phyloP scores from a whole-genome alignment of 805 yeast species.

The Ogataea paradorogensis region DNA sequence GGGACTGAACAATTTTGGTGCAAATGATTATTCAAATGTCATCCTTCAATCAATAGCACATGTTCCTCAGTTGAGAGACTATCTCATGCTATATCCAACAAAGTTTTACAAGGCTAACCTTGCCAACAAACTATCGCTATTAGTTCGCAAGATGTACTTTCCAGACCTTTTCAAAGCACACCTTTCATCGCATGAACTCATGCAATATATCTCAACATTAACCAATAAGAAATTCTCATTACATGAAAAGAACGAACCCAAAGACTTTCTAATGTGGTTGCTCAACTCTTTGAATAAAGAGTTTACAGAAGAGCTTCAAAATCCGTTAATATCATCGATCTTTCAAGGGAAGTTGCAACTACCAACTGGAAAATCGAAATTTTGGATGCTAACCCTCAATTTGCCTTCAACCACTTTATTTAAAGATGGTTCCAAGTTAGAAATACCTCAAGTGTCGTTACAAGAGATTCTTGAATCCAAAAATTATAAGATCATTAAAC shows the following conservation, averaged over 20 bases:
- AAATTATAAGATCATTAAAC: constrained; percentile 37
- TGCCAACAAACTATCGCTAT: constrained; percentile 41
- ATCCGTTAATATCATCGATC: constrained; percentile 31
- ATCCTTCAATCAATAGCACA: constrained; percentile 57
- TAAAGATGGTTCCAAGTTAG: constrained; percentile 42
- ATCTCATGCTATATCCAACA: constrained; percentile 32
- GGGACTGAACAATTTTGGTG: constrained; percentile 55
- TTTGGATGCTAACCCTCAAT: constrained; percentile 56
- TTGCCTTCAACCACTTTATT: constrained; percentile 59
- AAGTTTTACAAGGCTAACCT: constrained; percentile 34
- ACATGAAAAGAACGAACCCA: constrained; percentile 48
- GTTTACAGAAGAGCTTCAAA: constrained; percentile 18
- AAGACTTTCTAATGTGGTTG: constrained; percentile 57
- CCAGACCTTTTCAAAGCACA: constrained; percentile 54
- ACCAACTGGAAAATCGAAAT: constrained; percentile 32
- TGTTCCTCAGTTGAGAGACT: constrained; percentile 47
- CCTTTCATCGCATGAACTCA: constrained; percentile 64
- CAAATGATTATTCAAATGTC: constrained; percentile 56
- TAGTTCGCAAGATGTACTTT: constrained; percentile 65
- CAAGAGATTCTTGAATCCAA: constrained; percentile 41
- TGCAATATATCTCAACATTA: constrained; percentile 44
- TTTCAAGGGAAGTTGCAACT: constrained; percentile 53
- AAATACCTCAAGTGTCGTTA: constrained; percentile 52
- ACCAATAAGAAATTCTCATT: constrained; percentile 43
- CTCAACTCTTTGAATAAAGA: constrained; percentile 43